Percentiles rank a stretch among this genome's conserved stretches.
Conservation (phyloP, 768 basidiomycete species). For the Collybia mongolica region DNA sequence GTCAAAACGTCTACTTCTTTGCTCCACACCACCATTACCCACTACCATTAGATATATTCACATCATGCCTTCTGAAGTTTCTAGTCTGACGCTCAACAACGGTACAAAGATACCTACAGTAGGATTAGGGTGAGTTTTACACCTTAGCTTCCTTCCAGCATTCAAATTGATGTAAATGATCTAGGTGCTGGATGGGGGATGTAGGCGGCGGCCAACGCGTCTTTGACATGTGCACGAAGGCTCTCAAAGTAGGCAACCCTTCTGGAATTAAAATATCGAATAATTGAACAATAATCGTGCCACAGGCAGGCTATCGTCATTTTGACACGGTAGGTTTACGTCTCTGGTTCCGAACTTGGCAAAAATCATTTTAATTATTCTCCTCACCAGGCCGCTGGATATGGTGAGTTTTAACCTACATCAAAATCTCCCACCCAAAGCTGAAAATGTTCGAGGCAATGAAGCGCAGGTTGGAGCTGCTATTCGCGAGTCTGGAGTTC, state of each 20-base stretch:
- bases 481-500: slow-evolving; percentile 43
- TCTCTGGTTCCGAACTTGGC: background rate
- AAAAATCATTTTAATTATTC: background rate
- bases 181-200: slow-evolving; percentile 38
- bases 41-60: too few species aligned
- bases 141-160: background rate
- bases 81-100: slow-evolving; percentile 24
- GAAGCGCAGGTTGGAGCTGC: slow-evolving; percentile 46
- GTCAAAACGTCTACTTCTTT: too few species aligned
- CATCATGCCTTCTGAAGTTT: slow-evolving; percentile 16
- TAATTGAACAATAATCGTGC: background rate
- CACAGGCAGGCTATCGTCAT: slow-evolving; percentile 44
- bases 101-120: slow-evolving; percentile 28
- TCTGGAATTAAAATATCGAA: background rate
- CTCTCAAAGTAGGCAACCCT: slow-evolving; percentile 25
- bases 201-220: slow-evolving; percentile 37
- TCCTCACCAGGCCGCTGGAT: slow-evolving; percentile 22
- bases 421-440: background rate
- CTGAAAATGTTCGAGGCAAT: slow-evolving; percentile 26
- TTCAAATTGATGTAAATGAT: background rate
- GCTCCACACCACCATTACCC: too few species aligned
- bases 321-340: slow-evolving; percentile 34
- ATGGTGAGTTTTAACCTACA: slow-evolving; percentile 14
- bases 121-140: slow-evolving; percentile 24
- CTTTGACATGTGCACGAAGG: slow-evolving; percentile 31